Percentiles rank a stretch among this genome's conserved stretches.
Evolutionary conservation across 2,329 filamentous ascomycete species (phyloP).

Genomic region (Clonostachys solani): DNA sequence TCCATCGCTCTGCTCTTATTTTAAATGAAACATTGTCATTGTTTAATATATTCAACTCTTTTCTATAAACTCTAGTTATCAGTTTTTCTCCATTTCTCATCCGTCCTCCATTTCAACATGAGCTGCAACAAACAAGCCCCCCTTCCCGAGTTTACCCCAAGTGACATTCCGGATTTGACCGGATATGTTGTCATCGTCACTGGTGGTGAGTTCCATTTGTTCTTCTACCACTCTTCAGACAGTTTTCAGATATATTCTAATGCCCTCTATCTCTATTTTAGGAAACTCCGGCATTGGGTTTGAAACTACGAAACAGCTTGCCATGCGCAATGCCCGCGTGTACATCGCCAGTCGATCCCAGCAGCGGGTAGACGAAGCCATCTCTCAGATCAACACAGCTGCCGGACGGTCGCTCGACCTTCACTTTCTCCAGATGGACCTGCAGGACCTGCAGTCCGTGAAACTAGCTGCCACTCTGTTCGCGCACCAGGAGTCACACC

Average conservation of each 20-base stretch:
- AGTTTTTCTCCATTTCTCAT: too few species aligned
- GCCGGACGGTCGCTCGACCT: conserved; percentile 16
- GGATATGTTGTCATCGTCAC: too few species aligned
- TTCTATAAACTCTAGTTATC: too few species aligned
- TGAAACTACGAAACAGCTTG: conserved; percentile 44
- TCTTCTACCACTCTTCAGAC: too few species aligned
- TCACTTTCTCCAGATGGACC: conserved; percentile 32
- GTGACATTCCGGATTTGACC: too few species aligned
- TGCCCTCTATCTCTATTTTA: conserved; percentile 50
- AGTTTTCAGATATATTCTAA: background rate
- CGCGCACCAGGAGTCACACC: conserved; percentile 7
- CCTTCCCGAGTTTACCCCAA: too few species aligned
- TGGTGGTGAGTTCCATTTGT: too few species aligned
- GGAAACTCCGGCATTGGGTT: conserved; percentile 33
- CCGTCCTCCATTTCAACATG: too few species aligned
- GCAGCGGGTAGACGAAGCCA: conserved; percentile 30
- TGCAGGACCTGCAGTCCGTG: conserved; percentile 19
- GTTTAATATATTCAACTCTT: too few species aligned
- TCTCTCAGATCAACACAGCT: conserved; percentile 28
- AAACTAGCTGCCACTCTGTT: conserved; percentile 14
- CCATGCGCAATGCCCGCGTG: conserved; percentile 40
- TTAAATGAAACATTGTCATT: too few species aligned
- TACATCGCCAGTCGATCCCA: conserved; percentile 42
- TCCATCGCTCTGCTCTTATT: too few species aligned
- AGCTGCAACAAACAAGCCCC: too few species aligned